These are phyloP conservation scores for Secale cereale DNA, from an alignment of 176 grass and related monocot species.

Conservation along the genomic window DNA sequence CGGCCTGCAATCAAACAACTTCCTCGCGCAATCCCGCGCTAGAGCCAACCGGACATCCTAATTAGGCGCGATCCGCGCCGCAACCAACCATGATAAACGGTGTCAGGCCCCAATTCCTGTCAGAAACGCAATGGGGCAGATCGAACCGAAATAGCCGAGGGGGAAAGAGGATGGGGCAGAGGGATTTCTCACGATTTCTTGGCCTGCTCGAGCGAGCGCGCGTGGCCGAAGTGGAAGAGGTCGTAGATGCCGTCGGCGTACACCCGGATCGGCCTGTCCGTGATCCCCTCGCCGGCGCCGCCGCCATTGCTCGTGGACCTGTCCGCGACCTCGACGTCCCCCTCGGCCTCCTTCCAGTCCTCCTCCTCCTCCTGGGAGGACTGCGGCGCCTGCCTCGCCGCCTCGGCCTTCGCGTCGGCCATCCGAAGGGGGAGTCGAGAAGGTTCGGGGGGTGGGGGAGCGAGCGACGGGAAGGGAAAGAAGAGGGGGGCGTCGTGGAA, in stretches of 20 bases:
- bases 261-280: conserved; percentile 64
- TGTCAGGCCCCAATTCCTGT: neutral
- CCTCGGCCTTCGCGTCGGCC: conserved; percentile 45
- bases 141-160: neutral
- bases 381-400: conserved; percentile 30
- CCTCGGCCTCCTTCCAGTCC: conserved; percentile 55
- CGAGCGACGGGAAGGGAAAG: neutral
- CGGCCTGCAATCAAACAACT: neutral
- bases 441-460: neutral
- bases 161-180: too few species aligned
- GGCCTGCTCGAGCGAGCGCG: conserved; percentile 88
- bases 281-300: conserved; percentile 4
- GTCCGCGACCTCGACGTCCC: conserved; percentile 21
- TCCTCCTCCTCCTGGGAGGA: conserved; percentile 54
- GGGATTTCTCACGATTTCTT: conserved; percentile 57
- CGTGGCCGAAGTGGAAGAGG: conserved; percentile 95
- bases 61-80: neutral
- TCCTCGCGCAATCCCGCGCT: neutral
- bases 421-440: conserved; percentile 28
- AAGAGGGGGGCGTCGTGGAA: neutral
- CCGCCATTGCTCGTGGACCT: conserved; percentile 7
- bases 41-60: neutral
- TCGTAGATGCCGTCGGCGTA: conserved; percentile 94
- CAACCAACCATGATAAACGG: neutral
- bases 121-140: neutral